These are phyloP conservation scores for Lindgomyces ingoldianus DNA, from an alignment of 495 filamentous ascomycete genomes.

Conservation along the genomic window DNA sequence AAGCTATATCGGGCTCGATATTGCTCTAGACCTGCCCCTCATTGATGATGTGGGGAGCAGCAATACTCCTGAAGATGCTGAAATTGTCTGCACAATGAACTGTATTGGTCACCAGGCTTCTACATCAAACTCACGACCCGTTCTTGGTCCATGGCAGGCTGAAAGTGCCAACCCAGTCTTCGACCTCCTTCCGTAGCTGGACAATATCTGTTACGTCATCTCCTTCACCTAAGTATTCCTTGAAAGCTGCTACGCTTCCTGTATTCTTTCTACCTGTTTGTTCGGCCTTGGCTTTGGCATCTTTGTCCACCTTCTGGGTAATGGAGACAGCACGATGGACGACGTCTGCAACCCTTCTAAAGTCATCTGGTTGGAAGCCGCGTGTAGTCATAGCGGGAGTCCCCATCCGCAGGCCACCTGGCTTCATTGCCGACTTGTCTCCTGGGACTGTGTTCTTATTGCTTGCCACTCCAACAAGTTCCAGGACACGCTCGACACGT, in stretches of 20 bases:
- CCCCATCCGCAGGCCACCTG: conserved; percentile 91
- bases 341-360: conserved; percentile 84
- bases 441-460: conserved; percentile 99
- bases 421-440: conserved; percentile 95
- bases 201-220: conserved; percentile 84
- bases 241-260: conserved; percentile 76
- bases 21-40: too few relatives aligned
- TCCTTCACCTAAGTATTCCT: conserved; percentile 79
- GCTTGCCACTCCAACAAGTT: conserved; percentile 97
- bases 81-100: too few relatives aligned
- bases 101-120: not conserved
- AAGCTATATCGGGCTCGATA: not conserved
- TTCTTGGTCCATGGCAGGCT: conserved; percentile 72
- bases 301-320: conserved; percentile 79
- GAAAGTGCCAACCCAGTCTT: conserved; percentile 94
- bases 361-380: conserved; percentile 85
- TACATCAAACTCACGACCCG: not conserved
- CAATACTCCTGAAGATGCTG: too few relatives aligned
- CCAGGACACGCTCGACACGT: conserved; percentile 92
- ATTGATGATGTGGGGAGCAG: too few relatives aligned
- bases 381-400: conserved; percentile 98
- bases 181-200: conserved; percentile 82
- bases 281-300: conserved; percentile 72
- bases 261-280: conserved; percentile 78
- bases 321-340: conserved; percentile 90